Base-by-base conservation (phyloP, 2,329 filamentous ascomycete genomes). In the Fusarium zealandicum region DNA sequence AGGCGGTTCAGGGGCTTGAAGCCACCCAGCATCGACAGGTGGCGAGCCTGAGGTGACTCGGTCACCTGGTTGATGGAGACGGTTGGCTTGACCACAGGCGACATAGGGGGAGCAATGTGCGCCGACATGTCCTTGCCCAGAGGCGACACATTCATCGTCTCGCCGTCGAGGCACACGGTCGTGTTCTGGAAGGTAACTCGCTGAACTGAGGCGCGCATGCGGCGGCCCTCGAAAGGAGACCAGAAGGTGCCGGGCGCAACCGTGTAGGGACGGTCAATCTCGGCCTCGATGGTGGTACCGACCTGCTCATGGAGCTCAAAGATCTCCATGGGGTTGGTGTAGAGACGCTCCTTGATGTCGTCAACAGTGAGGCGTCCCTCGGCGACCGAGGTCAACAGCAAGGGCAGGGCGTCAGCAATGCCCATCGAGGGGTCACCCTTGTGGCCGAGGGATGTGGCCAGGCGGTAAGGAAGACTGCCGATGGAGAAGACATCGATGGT, bases 271-370 rank as follows among this genome's bases (percentile, higher is more conserved):
- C 90, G 84, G 70, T 91, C 89, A 64, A 92, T 80, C 74, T 92
- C 90, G 17, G 90, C 82, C 76, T 93, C 90, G 30, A 93, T 81
- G 5, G 83, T 84, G 31, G 88, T 87, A 53, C 86, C 86, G n/a
- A 82, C 75, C 74, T 93, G 90, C 64, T 93, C 90, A 62, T 93
- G 90, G 43, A 93, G 82, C 76, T 93, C 89, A 64, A 93, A 93
- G 66, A 93, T 92, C 70, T 84, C 83, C 77, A 89, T 90, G 3
- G 90, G 90, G 70, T 92, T 92, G 69, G 90, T 87, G 70, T 92
- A 89, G 39, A 93, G 80, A 35, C 88, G 85, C 49, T 76, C 70
- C 69, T 84, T 88, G 70, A 93, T 82, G 69, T 93, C 89, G 27
- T 92, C 88, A 30, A 92, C 75, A 4, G 87, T 90, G 65, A 93